A percentile compares a stretch with the other conserved stretches of the same genome.
Conservation (phyloP, 768 basidiomycete genomes). For the Suillus spraguei region DNA sequence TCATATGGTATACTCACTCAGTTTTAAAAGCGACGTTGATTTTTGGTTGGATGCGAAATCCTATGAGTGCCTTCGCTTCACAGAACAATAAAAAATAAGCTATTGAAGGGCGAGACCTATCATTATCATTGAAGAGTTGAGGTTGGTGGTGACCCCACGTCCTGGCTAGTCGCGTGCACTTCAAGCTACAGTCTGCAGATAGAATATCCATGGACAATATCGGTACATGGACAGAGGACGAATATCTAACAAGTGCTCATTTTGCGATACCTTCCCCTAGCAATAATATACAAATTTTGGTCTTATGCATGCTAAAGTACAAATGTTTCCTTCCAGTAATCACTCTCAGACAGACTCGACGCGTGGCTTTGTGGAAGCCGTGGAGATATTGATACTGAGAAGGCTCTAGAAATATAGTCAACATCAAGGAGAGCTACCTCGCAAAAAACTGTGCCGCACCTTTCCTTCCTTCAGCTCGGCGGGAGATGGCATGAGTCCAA, state of each 20-base stretch:
- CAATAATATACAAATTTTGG: slow-evolving; percentile 1
- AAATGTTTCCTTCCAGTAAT: background rate
- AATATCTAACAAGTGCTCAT: background rate
- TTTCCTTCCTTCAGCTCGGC: slow-evolving; percentile 75
- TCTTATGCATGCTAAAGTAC: background rate
- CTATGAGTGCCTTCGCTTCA: background rate
- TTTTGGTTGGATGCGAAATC: background rate
- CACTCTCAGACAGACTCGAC: slow-evolving; percentile 3
- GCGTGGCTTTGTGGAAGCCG: slow-evolving; percentile 4
- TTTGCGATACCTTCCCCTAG: background rate
- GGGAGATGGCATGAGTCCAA: slow-evolving; percentile 80
- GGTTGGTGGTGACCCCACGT: background rate
- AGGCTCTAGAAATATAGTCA: slow-evolving; percentile 23
- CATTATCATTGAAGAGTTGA: background rate
- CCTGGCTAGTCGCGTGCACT: background rate
- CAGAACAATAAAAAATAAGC: background rate
- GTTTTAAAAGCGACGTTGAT: background rate
- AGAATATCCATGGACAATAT: background rate
- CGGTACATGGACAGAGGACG: background rate
- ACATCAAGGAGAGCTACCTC: slow-evolving; percentile 1
- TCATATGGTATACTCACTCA: background rate
- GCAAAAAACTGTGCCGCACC: slow-evolving; percentile 41
- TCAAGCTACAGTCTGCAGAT: background rate
- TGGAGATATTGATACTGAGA: slow-evolving; percentile 34
- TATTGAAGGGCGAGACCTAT: background rate